phyloP scores from a whole-genome alignment of 2,329 filamentous ascomycete species.

The Pestalotiopsis sp. region DNA sequence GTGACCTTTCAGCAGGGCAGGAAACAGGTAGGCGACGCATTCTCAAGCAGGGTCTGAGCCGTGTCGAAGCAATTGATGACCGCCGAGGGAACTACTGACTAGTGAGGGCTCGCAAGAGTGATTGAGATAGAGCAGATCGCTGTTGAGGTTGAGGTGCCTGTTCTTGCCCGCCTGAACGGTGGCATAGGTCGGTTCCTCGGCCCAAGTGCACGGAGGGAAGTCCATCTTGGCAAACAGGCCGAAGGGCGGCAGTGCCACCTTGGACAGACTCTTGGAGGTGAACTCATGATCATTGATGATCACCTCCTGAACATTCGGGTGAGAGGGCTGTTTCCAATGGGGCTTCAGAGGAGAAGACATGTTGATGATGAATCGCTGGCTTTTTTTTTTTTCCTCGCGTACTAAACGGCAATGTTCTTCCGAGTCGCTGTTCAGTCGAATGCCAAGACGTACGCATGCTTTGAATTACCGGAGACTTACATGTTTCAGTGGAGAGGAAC shows the following conservation, averaged over 20 bases:
- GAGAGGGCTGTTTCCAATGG: slow-evolving; percentile 63
- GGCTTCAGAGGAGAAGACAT: slow-evolving; percentile 60
- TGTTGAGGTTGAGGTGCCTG: slow-evolving; percentile 65
- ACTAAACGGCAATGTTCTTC: not conserved
- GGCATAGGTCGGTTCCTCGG: slow-evolving; percentile 60
- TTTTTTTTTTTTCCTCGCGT: not conserved
- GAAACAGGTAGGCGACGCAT: not conserved
- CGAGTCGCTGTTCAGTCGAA: not conserved
- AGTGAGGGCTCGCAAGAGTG: slow-evolving; percentile 69
- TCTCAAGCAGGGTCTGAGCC: not conserved
- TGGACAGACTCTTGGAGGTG: slow-evolving; percentile 63
- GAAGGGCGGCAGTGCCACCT: slow-evolving; percentile 59
- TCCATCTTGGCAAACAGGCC: slow-evolving; percentile 67
- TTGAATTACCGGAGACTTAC: not conserved
- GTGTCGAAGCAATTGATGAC: not conserved
- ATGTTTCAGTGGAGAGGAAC: slow-evolving; percentile 8
- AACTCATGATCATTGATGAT: slow-evolving; percentile 55
- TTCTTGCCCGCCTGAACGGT: slow-evolving; percentile 63
- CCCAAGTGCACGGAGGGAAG: slow-evolving; percentile 64
- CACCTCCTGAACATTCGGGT: slow-evolving; percentile 60
- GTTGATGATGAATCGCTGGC: not conserved
- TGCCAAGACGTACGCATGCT: not conserved
- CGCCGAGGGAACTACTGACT: slow-evolving; percentile 42
- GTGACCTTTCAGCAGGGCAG: not conserved
- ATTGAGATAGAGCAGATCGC: slow-evolving; percentile 68